Evolutionary conservation across 2,329 filamentous ascomycete genomes (phyloP).

Genomic region (Claviceps maximensis): DNA sequence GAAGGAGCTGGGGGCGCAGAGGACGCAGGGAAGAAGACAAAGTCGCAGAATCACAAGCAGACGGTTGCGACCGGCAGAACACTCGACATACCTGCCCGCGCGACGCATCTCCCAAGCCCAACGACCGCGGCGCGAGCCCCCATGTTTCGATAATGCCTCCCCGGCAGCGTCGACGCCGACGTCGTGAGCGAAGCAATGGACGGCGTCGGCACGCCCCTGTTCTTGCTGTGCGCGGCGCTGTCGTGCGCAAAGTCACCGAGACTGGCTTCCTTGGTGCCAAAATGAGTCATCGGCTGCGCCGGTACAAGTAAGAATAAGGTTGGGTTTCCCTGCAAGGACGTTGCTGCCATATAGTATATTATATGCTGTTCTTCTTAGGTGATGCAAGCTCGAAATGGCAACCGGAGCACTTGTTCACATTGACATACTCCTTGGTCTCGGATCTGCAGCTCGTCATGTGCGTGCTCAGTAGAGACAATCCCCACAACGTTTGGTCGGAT

Average conservation of each 20-base stretch:
- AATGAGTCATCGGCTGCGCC: background rate
- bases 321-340: no score
- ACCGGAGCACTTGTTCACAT: background rate
- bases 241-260: constrained; percentile 5
- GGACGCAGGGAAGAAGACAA: background rate
- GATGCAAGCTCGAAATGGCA: background rate
- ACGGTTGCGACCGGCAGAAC: background rate
- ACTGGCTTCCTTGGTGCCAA: constrained; percentile 1
- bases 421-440: no score
- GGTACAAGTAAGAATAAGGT: no score
- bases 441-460: background rate
- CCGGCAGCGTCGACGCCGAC: constrained; percentile 5
- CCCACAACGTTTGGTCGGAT: no score
- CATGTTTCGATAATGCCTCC: constrained; percentile 1
- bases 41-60: background rate
- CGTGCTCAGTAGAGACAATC: no score
- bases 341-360: no score
- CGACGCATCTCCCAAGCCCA: background rate
- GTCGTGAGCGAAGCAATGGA: constrained; percentile 6
- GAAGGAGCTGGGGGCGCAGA: background rate
- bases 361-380: no score
- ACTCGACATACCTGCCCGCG: background rate
- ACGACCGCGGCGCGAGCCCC: constrained; percentile 3
- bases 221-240: constrained; percentile 5
- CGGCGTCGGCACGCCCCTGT: constrained; percentile 6